Conservation (phyloP, 305 asterid genomes). For the Plantago coronopus region DNA sequence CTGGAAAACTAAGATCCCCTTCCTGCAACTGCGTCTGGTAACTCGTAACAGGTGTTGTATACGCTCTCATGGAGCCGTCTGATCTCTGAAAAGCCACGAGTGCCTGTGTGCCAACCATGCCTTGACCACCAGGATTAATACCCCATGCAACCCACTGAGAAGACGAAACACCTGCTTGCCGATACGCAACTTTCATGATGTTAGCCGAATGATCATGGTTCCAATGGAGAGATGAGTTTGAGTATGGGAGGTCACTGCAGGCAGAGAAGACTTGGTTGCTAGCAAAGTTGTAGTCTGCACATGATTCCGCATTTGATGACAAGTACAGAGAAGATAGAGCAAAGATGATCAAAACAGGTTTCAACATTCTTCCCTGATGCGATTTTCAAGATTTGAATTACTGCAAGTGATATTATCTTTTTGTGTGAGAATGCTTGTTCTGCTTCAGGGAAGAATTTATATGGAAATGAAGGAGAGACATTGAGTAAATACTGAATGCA, state of each 20-base stretch:
- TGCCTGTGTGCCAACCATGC: slow-evolving; percentile 84
- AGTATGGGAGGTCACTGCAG: slow-evolving; percentile 61
- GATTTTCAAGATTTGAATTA: slow-evolving; percentile 13
- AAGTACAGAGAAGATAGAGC: slow-evolving; percentile 31
- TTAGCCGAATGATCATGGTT: slow-evolving; percentile 45
- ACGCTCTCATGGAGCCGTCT: slow-evolving; percentile 71
- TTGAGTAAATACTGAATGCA: slow-evolving; percentile 17
- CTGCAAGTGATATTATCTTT: not conserved
- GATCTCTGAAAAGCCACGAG: slow-evolving; percentile 70
- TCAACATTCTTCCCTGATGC: slow-evolving; percentile 14
- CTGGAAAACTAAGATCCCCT: slow-evolving; percentile 70
- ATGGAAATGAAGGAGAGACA: slow-evolving; percentile 16
- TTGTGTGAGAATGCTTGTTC: slow-evolving; percentile 1
- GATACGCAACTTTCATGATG: slow-evolving; percentile 53
- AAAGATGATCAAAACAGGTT: slow-evolving; percentile 23
- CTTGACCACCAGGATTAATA: slow-evolving; percentile 53
- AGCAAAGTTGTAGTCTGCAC: slow-evolving; percentile 53
- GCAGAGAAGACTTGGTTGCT: slow-evolving; percentile 51
- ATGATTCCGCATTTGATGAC: slow-evolving; percentile 53
- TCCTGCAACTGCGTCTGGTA: slow-evolving; percentile 53
- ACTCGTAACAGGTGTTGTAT: slow-evolving; percentile 52
- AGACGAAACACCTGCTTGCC: slow-evolving; percentile 46
- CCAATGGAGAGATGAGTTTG: slow-evolving; percentile 86
- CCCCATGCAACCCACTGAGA: slow-evolving; percentile 88
- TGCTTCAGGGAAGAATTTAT: slow-evolving; percentile 16